Evolutionary conservation across 345 rosid genomes (phyloP), one percentile per base, ranked within the genome.

Genomic region (Ailanthus altissimus): DNA sequence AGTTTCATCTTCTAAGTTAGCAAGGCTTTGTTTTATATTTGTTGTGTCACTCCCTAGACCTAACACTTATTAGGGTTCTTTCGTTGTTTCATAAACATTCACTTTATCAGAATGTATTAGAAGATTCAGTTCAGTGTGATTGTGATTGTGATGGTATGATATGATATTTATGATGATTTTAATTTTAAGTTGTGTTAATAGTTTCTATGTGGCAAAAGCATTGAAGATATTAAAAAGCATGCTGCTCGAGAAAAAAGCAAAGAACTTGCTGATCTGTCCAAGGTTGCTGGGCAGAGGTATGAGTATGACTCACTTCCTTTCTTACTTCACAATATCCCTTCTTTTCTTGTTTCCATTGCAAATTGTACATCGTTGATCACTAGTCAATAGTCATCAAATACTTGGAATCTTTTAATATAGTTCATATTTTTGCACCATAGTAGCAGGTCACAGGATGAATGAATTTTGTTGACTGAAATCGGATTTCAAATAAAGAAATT

Each of bases 171-270:
- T n/a, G 1, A 36, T 53, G 61, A 40, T 20, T 20, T 2, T 11
- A 25, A 21, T 15, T 45, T 40, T 42, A 23, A 18, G 18, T 63
- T 49, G 18, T 49, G 23, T n/a, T n/a, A n/a, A n/a, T 65, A 83
- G 86, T 76, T 81, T 80, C 57, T 81, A 38, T 77, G 82, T 36
- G 85, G 88, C 53, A 85, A 78, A 71, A 80, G 84, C 45, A 60
- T 85, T 45, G 87, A 84, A 75, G 88, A 82, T 56, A 82, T 85
- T 51, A 83, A 73, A 77, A 81, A 21, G 77, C 58, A 72, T 32
- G 85, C 83, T 40, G 85, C 78, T 60, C 75, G 83, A 75, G 82
- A 82, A 73, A 75, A 69, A 76, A 66, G 23, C 58, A 79, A 67
- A 71, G 78, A 69, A 49, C 76, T 78, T 46, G 72, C 79, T 21